Evolutionary conservation across 768 basidiomycete species (phyloP), one percentile per base, ranked within the genome.

Genomic region (Rhodosporidiobolus odoratus): DNA sequence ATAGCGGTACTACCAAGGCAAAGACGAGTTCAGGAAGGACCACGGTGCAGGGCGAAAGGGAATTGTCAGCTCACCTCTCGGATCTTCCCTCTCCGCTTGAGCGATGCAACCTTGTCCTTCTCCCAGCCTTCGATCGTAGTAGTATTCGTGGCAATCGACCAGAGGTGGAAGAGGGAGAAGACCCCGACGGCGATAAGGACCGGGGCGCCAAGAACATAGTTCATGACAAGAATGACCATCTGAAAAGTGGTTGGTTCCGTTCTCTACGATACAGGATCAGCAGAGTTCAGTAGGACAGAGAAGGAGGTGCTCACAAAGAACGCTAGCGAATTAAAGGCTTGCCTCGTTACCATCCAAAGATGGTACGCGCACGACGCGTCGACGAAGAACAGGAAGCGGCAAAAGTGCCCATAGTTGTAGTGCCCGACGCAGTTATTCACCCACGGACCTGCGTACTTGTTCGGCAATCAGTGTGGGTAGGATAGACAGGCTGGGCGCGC

Each of bases 71-170:
- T 30, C 53, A 89, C 89, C 81, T 92, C 89, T 60, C 84, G 86
- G 66, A 97, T 88, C 79, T 89, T 91, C 9, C 94, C 95, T 66
- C 88, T 83, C 27, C 89, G 85, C 60, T 91, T 86, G 75, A 99
- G 84, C 1, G 86, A 89, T 8, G 92, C 89, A 2, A 87, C 92
- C 80, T 89, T 94, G 77, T 98, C 93, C 80, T 98, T 98, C 80
- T 99, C 96, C 91, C 91, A 95, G 0, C 89, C 87, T 81, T 99
- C 96, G 59, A 99, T 97, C 1, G 96, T 98, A 1, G 95, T 99
- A 3, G 88, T 86, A 79, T 99, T 99, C 16, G 84, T 84, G 10
- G 84, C 75, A 35, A 97, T 79, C 59, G 85, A 83, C 76, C 88
- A 89, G 72, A 94, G 86, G 74, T 98, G 96, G 77, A 93, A 98